Base-by-base conservation (phyloP, 1,284 basidiomycete species). In the Puccinia coronata region DNA sequence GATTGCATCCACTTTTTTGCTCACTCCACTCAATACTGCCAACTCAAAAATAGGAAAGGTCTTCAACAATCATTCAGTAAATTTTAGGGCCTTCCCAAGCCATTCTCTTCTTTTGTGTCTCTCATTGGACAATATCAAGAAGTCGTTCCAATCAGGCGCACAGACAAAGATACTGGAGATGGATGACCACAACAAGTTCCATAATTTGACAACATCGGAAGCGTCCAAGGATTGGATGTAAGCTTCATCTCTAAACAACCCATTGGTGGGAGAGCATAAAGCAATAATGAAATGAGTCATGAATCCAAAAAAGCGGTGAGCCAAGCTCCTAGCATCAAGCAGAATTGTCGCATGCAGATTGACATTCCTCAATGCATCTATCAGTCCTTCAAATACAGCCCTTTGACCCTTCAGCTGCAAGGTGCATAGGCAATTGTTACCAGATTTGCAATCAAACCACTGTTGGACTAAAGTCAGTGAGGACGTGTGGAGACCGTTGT, bases 21-120 rank as follows among this genome's bases (percentile, higher is more conserved):
- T 39, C 8, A 63, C 20, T 69, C 85, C 82, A 82, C 88, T 85
- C 88, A 82, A 79, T 3, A 91, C 89, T 0, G 91, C 91, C 31
- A 88, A 88, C 86, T 96, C 93, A 82, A 98, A 91, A 11, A 92
- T 89, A 55, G 90, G 88, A 85, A 94, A 90, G 83, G 94, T 91
- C 4, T 91, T 91, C 39, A 96, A 87, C 87, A 96, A 89, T 84
- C 94, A 92, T 83, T 92, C 88, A 20, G 92, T 93, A 85, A 96
- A 95, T 80, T 97, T 95, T 77, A 98, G 88, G 0, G 95, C 95
- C 85, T 98, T 96, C 82, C 95, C 91, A 96, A 98, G 97, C 95
- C 95, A 98, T 69, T 92, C 90, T 34, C 92, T 90, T 95, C 98
- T 96, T 76, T n/a, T n/a, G n/a, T n/a, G n/a, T n/a, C n/a, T n/a